A percentile compares a stretch with the other conserved stretches of the same genome.
phyloP scores from a whole-genome alignment of 2,329 filamentous ascomycete genomes.

The Colletotrichum cereale region DNA sequence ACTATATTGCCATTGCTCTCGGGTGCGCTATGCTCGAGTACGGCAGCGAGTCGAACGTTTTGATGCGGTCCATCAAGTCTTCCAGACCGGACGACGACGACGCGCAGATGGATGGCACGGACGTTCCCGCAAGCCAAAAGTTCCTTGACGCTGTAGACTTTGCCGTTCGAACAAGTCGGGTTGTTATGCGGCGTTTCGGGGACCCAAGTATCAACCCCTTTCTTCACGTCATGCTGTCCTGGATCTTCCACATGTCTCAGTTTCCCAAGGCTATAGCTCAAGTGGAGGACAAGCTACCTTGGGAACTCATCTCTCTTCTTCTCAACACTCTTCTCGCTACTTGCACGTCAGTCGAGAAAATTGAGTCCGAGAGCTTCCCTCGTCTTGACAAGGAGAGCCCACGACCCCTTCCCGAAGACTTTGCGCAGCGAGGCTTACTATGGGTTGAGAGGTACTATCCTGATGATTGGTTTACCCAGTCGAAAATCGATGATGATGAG shows the following conservation, averaged over 20 bases:
- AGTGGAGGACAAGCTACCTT: conserved; percentile 63
- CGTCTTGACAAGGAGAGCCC: conserved; percentile 56
- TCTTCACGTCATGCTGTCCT: conserved; percentile 72
- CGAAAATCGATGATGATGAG: conserved; percentile 75
- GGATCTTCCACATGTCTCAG: conserved; percentile 61
- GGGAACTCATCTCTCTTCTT: conserved; percentile 60
- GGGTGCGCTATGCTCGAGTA: no score
- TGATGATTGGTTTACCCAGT: conserved; percentile 65
- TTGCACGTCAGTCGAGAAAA: conserved; percentile 35
- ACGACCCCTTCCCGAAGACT: conserved; percentile 77
- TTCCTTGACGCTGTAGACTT: conserved; percentile 53
- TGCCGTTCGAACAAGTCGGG: conserved; percentile 56
- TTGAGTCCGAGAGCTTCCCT: conserved; percentile 60
- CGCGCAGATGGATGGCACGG: background rate
- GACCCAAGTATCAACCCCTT: conserved; percentile 73
- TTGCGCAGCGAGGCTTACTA: conserved; percentile 71
- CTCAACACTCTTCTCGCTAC: conserved; percentile 50
- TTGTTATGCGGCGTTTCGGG: conserved; percentile 64
- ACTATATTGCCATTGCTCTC: conserved; percentile 65
- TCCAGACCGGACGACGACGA: no score
- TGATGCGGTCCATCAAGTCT: no score
- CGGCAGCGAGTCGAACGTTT: no score
- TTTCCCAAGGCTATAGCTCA: conserved; percentile 57
- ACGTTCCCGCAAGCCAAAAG: background rate
- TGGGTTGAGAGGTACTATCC: conserved; percentile 73